Percentiles rank a stretch among this genome's conserved stretches.
These are phyloP conservation scores for Candida buenavistaensis DNA, from an alignment of 1,139 yeast species.

Conservation along the genomic window DNA sequence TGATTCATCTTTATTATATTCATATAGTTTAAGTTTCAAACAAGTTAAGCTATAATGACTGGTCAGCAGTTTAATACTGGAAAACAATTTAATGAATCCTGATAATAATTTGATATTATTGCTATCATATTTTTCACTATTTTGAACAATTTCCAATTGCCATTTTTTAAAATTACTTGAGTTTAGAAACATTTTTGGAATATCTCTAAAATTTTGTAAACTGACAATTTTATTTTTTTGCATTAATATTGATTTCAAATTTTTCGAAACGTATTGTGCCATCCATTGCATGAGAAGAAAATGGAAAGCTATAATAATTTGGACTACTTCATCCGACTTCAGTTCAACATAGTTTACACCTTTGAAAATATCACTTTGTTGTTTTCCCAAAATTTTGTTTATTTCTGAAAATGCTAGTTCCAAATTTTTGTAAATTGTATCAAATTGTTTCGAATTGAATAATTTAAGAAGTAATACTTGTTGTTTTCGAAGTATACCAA, in stretches of 20 bases:
- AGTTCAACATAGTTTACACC: conserved; percentile 12
- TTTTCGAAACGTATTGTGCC: conserved; percentile 25
- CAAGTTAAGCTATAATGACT: conserved; percentile 10
- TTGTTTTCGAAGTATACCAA: conserved; percentile 24
- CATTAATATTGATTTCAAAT: conserved; percentile 17
- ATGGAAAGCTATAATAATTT: conserved; percentile 30
- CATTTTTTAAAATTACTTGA: conserved; percentile 25
- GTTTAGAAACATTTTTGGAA: conserved; percentile 23
- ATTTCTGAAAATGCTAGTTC: conserved; percentile 8
- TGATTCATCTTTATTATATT: conserved; percentile 9
- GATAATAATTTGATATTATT: conserved; percentile 24
- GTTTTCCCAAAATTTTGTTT: conserved; percentile 1
- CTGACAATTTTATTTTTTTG: conserved; percentile 14
- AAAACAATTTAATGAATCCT: conserved; percentile 25
- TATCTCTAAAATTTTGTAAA: conserved; percentile 11
- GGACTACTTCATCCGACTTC: conserved; percentile 14
- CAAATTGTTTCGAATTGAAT: conserved; percentile 23
- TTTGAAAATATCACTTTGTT: conserved; percentile 9
- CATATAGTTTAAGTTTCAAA: conserved; percentile 14
- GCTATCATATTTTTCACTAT: conserved; percentile 16
- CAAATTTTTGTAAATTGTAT: conserved; percentile 17
- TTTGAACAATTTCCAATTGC: conserved; percentile 16
- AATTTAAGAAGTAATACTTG: conserved; percentile 31
- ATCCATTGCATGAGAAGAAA: conserved; percentile 31
- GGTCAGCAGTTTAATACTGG: conserved; percentile 8